A percentile compares a stretch with the other conserved stretches of the same genome.
These are phyloP conservation scores for Edaphochlamys debaryana DNA, from an alignment of 139 green algal species.

Conservation along the genomic window DNA sequence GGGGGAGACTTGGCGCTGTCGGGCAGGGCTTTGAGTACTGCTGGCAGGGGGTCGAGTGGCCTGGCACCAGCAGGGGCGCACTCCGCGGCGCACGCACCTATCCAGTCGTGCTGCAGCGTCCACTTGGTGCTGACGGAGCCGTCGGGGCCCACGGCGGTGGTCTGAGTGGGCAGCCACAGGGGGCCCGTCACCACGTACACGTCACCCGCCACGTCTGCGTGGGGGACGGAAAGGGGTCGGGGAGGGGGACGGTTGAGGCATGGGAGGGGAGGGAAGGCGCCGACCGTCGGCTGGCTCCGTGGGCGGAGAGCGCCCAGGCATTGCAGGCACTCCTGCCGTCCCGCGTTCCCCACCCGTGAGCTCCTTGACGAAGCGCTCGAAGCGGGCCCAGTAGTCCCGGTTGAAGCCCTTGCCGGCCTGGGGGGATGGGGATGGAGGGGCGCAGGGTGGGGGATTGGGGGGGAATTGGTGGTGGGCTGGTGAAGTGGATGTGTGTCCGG, in stretches of 20 bases:
- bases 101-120: constrained; percentile 70
- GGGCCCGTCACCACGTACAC: constrained; percentile 90
- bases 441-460: too few species aligned
- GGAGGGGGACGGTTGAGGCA: neutral
- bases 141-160: neutral
- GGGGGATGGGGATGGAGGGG: neutral
- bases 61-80: too few species aligned
- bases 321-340: too few species aligned
- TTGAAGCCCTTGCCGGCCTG: constrained; percentile 83
- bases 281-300: too few species aligned
- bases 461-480: neutral
- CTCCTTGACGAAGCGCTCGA: constrained; percentile 89
- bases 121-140: constrained; percentile 50
- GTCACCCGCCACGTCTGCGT: constrained; percentile 51
- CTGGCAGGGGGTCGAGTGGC: too few species aligned
- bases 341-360: constrained; percentile 54
- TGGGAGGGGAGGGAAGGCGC: neutral
- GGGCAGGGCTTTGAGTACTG: neutral
- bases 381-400: constrained; percentile 95
- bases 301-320: too few species aligned
- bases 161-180: constrained; percentile 69
- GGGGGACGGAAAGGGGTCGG: neutral
- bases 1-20: too few species aligned
- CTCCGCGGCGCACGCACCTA: neutral
- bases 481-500: too few species aligned